Base-by-base conservation (phyloP, 2,329 filamentous ascomycete species). In the Fusarium luffae region DNA sequence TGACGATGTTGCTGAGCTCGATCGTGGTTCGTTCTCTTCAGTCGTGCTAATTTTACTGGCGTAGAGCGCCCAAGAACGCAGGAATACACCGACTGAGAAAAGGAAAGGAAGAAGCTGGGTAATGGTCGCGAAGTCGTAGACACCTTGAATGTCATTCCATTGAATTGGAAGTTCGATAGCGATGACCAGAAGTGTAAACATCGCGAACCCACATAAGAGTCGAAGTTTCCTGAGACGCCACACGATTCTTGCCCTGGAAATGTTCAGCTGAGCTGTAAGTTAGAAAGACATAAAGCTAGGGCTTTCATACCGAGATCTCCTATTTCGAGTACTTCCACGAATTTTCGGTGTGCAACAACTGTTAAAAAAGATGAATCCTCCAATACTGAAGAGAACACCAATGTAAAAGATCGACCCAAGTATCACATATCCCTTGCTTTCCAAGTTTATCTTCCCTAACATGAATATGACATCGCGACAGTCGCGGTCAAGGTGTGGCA, bases 41-140 rank as follows among this genome's bases (percentile, higher is more conserved):
- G 18, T n/a, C 11, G 25, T 12, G 6, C 48, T 30, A 10, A 32
- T 3, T 6, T 47, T 28, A n/a, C 50, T 63, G 6, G 48, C 49
- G 54, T 77, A 76, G 5, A 75, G 30, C 23, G 75, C 71, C 46
- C 76, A 63, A 1, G 70, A 63, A 11, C 76, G 71, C 2, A 78
- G 46, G 5, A 79, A 52, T 28, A 78, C 58, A 4, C 77, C 78
- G 4, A 72, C 34, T 11, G 74, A 77, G 37, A 81, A 42, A 18
- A 80, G 57, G 6, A 81, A 71, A 0, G 79, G 78, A 4, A 80
- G 68, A 6, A 76, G 52, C 54, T 81, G 79, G 1, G 75, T 75
- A 2, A 72, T 57, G 1, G 77, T 74, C 18, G 71, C 68, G 13
- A 81, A 59, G 9, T 71, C 60, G 30, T 75, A 67, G 19, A 72